A percentile compares a stretch with the other conserved stretches of the same genome.
These are phyloP conservation scores for Lophiotrema nucula DNA, from an alignment of 495 filamentous ascomycete genomes.

Conservation along the genomic window DNA sequence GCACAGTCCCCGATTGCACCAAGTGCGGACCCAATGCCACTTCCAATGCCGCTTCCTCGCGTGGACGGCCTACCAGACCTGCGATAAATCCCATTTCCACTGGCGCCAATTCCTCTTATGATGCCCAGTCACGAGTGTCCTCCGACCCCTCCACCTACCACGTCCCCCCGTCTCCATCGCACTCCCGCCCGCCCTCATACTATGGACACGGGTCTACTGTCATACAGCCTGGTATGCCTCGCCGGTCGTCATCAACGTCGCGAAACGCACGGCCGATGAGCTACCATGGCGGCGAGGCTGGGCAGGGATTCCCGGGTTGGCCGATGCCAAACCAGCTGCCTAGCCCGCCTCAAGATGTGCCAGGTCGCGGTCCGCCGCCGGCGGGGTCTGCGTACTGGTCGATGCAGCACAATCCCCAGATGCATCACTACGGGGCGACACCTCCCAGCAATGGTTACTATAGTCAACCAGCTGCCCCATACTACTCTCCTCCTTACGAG, in stretches of 20 bases:
- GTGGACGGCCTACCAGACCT: too few species aligned
- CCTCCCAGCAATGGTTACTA: not conserved
- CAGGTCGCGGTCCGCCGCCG: constrained; percentile 22
- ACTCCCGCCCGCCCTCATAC: constrained; percentile 8
- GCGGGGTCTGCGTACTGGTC: constrained; percentile 24
- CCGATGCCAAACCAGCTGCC: constrained; percentile 1
- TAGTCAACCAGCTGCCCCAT: not conserved
- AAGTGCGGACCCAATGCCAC: constrained; percentile 12
- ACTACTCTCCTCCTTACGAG: constrained; percentile 18
- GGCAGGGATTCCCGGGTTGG: not conserved
- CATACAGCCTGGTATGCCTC: constrained; percentile 20
- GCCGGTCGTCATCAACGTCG: constrained; percentile 27
- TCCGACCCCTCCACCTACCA: constrained; percentile 13
- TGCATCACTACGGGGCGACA: constrained; percentile 4
- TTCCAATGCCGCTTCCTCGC: too few species aligned
- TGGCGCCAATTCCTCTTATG: too few species aligned
- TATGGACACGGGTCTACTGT: constrained; percentile 23
- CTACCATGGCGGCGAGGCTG: constrained; percentile 19
- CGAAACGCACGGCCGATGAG: constrained; percentile 21
- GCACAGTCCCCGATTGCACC: constrained; percentile 35
- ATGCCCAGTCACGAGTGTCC: too few species aligned
- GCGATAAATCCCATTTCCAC: too few species aligned
- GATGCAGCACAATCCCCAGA: constrained; percentile 15
- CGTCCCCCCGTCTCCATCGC: constrained; percentile 20
- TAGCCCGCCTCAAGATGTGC: constrained; percentile 4